Conservation (phyloP, 106 monocot species). For the Ottelia alismoides region DNA sequence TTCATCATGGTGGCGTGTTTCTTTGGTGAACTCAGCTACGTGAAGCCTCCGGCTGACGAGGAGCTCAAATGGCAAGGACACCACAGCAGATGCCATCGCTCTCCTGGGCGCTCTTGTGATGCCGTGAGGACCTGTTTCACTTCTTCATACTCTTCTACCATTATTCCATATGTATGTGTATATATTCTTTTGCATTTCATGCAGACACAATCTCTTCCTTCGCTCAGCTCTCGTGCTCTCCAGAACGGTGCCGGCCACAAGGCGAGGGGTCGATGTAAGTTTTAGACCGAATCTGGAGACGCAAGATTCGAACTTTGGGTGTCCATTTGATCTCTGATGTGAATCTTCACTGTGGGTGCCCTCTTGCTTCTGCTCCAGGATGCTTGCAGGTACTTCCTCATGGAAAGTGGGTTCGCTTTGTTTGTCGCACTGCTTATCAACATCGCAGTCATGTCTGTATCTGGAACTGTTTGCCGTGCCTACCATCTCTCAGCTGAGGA, state of each 20-base stretch:
- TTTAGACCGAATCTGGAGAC: too few relatives aligned
- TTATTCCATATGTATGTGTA: background rate
- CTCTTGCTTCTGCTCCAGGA: slow-evolving; percentile 8
- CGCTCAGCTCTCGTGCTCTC: slow-evolving; percentile 54
- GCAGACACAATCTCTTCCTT: slow-evolving; percentile 52
- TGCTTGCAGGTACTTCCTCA: slow-evolving; percentile 45
- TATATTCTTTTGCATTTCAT: background rate
- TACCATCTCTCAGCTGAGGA: slow-evolving; percentile 13
- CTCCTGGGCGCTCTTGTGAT: slow-evolving; percentile 52
- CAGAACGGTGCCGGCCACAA: slow-evolving; percentile 36
- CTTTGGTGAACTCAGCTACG: slow-evolving; percentile 34
- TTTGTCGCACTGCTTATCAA: slow-evolving; percentile 51
- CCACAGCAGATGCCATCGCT: slow-evolving; percentile 40
- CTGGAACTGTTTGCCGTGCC: slow-evolving; percentile 32
- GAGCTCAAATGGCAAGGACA: slow-evolving; percentile 27
- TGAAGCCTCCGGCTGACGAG: slow-evolving; percentile 30
- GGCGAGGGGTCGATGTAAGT: slow-evolving; percentile 40
- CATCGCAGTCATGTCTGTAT: slow-evolving; percentile 47
- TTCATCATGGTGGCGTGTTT: slow-evolving; percentile 42
- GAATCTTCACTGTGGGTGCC: too few relatives aligned
- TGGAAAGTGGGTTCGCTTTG: slow-evolving; percentile 53
- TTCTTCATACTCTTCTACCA: too few relatives aligned
- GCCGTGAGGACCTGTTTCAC: slow-evolving; percentile 29
- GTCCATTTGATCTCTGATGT: too few relatives aligned
- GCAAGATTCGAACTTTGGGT: too few relatives aligned